Base-by-base conservation (phyloP, 2,329 filamentous ascomycete genomes). In the Trichoderma polysporum region DNA sequence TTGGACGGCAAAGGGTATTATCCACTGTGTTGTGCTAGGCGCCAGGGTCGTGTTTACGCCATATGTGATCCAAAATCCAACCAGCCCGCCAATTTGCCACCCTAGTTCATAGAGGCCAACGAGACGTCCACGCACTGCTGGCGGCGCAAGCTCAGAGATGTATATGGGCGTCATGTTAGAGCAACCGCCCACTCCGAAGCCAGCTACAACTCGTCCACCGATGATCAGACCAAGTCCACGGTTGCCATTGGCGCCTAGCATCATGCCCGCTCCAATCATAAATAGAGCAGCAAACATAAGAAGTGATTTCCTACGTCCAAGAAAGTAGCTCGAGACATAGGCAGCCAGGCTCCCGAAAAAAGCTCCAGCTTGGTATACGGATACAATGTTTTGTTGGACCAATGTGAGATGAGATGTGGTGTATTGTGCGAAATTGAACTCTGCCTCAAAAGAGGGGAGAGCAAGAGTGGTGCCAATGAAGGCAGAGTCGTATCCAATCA, bases 401-500 rank as follows among this genome's bases (percentile, higher is more conserved):
- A 56, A 35, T 2, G 61, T 56, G 8, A 64, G 61, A 39, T 47
- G 49, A 27, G 61, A 54, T 29, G 17, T 35, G 19, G 50, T 47
- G 37, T 64, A 64, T 45, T 56, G 37, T 13, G 61, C 49, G 35
- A 64, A 64, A 4, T 56, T 64, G 29, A 64, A 64, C 61, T 64
- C 61, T 22, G 37, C 49, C 37, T 56, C 61, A 17, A 64, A 64
- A 1, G 61, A 64, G 35, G 61, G 61, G 61, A 64, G 61, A 17
- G 61, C 61, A 7, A 64, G 61, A 35, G 61, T 64, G 5, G 61
- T 64, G 50, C 61, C 61, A 15, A 64, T 64, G n/a, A 64, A 64
- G 37, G 61, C 61, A 54, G 61, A 64, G 50, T 64, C 61, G 15
- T 64, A 64, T 5, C 61, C 61, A 35, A 64, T 64, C 61, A 64